These are phyloP conservation scores for Centrapalus pauciflorus DNA, from an alignment of 129 eudicot species.

Conservation along the genomic window DNA sequence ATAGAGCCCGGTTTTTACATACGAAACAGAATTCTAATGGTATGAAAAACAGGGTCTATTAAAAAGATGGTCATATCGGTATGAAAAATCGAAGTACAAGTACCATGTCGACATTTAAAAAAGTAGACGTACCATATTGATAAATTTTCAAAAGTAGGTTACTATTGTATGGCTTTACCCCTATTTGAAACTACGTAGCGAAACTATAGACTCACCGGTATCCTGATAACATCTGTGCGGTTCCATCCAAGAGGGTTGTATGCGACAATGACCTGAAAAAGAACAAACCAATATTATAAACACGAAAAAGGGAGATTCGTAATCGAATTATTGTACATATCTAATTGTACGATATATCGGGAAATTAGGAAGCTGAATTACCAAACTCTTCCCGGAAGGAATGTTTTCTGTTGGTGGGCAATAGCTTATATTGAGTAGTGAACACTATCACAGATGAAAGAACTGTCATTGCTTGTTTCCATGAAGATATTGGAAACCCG, in stretches of 20 bases:
- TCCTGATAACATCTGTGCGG: slow-evolving; percentile 63
- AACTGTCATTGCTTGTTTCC: neutral
- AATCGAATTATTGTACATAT: neutral
- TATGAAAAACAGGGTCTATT: too few relatives aligned
- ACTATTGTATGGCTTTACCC: too few relatives aligned
- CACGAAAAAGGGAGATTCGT: neutral
- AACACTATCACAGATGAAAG: slow-evolving; percentile 51
- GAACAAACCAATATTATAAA: neutral
- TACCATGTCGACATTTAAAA: too few relatives aligned
- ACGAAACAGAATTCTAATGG: too few relatives aligned
- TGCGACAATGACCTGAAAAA: slow-evolving; percentile 71
- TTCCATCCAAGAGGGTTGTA: slow-evolving; percentile 95
- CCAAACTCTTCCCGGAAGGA: slow-evolving; percentile 79
- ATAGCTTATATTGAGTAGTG: slow-evolving; percentile 78
- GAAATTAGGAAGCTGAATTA: slow-evolving; percentile 27
- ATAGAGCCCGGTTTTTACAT: too few relatives aligned
- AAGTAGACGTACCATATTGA: too few relatives aligned
- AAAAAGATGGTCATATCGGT: too few relatives aligned
- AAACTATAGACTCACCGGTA: slow-evolving; percentile 57
- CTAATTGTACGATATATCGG: neutral
- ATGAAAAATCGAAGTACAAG: too few relatives aligned
- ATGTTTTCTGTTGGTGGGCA: slow-evolving; percentile 84
- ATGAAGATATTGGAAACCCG: neutral
- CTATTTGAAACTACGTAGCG: neutral
- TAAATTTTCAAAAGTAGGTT: too few relatives aligned